Percentiles rank a stretch among this genome's conserved stretches.
Evolutionary conservation across 495 filamentous ascomycete genomes (phyloP).

Genomic region (Penicillium riverlandense): DNA sequence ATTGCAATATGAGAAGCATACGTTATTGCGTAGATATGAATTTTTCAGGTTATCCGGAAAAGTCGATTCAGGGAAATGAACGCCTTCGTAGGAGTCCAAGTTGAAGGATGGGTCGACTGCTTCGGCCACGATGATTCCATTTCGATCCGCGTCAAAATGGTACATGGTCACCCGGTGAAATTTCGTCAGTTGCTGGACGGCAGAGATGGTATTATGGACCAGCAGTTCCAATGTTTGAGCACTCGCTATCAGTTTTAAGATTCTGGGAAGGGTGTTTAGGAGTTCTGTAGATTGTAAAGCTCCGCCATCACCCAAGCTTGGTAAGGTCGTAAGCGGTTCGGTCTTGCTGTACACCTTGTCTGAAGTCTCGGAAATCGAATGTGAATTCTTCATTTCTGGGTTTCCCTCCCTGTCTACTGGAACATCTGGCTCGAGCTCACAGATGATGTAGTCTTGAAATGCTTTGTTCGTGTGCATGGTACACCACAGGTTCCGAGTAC

Average conservation of each 20-base stretch:
- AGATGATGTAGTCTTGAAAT: conserved; percentile 60
- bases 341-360: background rate
- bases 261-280: conserved; percentile 79
- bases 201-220: conserved; percentile 4
- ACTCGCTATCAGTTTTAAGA: conserved; percentile 69
- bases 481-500: conserved; percentile 67
- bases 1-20: conserved; percentile 16
- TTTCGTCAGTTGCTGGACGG: conserved; percentile 67
- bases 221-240: conserved; percentile 53
- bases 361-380: background rate
- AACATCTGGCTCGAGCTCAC: conserved; percentile 74
- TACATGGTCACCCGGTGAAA: conserved; percentile 88
- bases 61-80: conserved; percentile 79
- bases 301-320: conserved; percentile 40
- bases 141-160: conserved; percentile 72
- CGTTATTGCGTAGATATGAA: conserved; percentile 58
- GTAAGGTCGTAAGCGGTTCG: background rate
- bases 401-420: conserved; percentile 50
- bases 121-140: conserved; percentile 77
- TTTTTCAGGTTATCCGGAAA: conserved; percentile 66
- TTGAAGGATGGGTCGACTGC: conserved; percentile 63
- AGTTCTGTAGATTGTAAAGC: conserved; percentile 61
- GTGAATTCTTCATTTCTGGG: conserved; percentile 27
- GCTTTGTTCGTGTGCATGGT: conserved; percentile 66
- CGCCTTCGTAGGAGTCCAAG: conserved; percentile 68